Base-by-base conservation (phyloP, 2,329 filamentous ascomycete genomes). In the Aspergillus sclerotialis region DNA sequence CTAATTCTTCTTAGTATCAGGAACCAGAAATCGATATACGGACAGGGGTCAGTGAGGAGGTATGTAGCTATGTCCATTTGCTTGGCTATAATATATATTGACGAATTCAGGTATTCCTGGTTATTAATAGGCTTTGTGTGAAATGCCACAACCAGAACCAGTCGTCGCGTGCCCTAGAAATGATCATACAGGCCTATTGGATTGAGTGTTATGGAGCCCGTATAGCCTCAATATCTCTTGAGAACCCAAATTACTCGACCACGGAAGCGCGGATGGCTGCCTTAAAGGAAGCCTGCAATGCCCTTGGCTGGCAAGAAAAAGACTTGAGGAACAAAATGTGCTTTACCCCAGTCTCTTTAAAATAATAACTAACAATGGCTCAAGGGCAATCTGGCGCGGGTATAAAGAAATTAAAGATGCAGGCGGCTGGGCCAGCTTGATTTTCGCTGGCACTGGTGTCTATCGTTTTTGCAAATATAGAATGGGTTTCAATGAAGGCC, bases 401-500 rank as follows among this genome's bases (percentile, higher is more conserved):
- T 78, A 77, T 49, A 68, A 73, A 42, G 72, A 76, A 48, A 75
- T 78, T 44, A 72, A 75, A 52, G 68, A 74, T 32, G 64, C 67
- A 12, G 73, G 69, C 3, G 74, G 73, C 3, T 77, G 72, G 72
- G 67, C 65, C 2, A 64, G 70, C 8, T 60, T 78, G 3, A 67
- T 76, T 2, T 77, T 78, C 43, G 68, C 73, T 4, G 72, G 74
- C 21, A 71, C 72, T 56, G 73, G 74, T 2, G 66, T 78, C 10
- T 77, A 77, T 50, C 64, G 73, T 6, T 74, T 76, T 50, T 77
- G 73, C 66, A 78, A 78, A 47, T 77, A 77, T 47, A 66, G 73
- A 28, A 67, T 70, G 1, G 69, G 68, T 4, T 75, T 76, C 45
- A 64, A 67, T 27, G 61, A 64, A 4, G 68, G 70, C 11, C 67